phyloP scores from a whole-genome alignment of 371 early-diverging fungal genomes.

The Haplosporangium sp. region DNA sequence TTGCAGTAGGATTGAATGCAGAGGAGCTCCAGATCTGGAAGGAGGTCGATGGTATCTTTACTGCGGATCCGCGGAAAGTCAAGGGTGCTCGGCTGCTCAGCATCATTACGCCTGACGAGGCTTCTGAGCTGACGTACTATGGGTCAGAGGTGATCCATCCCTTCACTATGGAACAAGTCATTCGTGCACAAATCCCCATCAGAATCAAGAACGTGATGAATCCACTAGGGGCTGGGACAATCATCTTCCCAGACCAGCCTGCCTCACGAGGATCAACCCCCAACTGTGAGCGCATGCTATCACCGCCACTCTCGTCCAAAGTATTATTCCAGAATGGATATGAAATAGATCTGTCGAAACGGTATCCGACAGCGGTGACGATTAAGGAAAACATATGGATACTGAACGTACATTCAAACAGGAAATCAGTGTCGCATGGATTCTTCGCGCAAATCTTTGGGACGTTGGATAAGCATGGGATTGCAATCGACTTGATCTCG shows the following conservation, averaged over 20 bases:
- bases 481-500: conserved; percentile 95
- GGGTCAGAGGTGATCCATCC: conserved; percentile 99
- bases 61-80: conserved; percentile 99
- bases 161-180: conserved; percentile 99
- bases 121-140: conserved; percentile 98
- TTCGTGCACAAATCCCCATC: conserved; percentile 94
- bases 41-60: conserved; percentile 99
- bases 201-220: conserved; percentile 97
- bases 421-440: conserved; percentile 94
- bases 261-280: conserved; percentile 55
- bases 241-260: conserved; percentile 82
- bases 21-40: conserved; percentile 98
- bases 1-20: conserved; percentile 90
- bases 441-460: conserved; percentile 96
- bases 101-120: conserved; percentile 97
- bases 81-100: conserved; percentile 87
- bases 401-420: conserved; percentile 94
- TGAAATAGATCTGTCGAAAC: conserved; percentile 73
- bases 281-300: conserved; percentile 58
- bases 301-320: conserved; percentile 73
- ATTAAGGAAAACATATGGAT: conserved; percentile 95
- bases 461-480: conserved; percentile 86
- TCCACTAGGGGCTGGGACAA: conserved; percentile 90
- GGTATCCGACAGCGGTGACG: conserved; percentile 95
- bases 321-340: conserved; percentile 81